Evolutionary conservation across 345 rosid genomes (phyloP).

Genomic region (Brassica juncea): DNA sequence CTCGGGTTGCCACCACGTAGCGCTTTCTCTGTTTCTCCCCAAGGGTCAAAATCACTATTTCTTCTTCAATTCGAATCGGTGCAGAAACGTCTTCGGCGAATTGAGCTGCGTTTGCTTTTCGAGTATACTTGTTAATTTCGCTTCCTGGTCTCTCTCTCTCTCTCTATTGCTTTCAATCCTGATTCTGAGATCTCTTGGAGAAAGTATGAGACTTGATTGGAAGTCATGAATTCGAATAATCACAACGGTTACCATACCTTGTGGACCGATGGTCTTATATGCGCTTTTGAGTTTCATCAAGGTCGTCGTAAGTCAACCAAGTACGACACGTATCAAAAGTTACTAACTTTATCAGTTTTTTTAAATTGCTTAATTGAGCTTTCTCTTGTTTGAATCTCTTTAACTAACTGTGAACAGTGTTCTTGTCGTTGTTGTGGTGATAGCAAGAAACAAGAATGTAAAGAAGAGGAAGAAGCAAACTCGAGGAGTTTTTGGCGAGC

Average conservation of each 20-base stretch:
- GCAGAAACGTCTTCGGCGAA: background rate
- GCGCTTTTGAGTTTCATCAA: constrained; percentile 56
- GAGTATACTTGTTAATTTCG: background rate
- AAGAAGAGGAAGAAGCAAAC: constrained; percentile 24
- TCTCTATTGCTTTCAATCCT: background rate
- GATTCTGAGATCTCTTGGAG: constrained; percentile 4
- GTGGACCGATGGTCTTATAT: constrained; percentile 62
- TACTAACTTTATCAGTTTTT: background rate
- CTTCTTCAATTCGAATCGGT: background rate
- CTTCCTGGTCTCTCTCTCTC: too few species aligned
- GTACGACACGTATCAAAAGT: constrained; percentile 15
- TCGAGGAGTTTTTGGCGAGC: constrained; percentile 51
- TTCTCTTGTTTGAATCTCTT: background rate
- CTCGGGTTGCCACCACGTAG: too few species aligned
- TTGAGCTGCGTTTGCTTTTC: background rate
- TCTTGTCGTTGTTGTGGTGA: constrained; percentile 21
- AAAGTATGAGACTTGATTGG: background rate
- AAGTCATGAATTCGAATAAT: constrained; percentile 34
- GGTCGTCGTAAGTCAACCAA: constrained; percentile 37
- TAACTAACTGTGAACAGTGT: constrained; percentile 12
- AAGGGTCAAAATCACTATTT: too few species aligned
- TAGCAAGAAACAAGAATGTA: constrained; percentile 21
- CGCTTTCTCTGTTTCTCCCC: too few species aligned
- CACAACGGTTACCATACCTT: constrained; percentile 35
- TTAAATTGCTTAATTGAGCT: background rate